These are phyloP conservation scores for Cyberlindnera xylosilytica DNA, from an alignment of 805 yeast species.

Conservation along the genomic window DNA sequence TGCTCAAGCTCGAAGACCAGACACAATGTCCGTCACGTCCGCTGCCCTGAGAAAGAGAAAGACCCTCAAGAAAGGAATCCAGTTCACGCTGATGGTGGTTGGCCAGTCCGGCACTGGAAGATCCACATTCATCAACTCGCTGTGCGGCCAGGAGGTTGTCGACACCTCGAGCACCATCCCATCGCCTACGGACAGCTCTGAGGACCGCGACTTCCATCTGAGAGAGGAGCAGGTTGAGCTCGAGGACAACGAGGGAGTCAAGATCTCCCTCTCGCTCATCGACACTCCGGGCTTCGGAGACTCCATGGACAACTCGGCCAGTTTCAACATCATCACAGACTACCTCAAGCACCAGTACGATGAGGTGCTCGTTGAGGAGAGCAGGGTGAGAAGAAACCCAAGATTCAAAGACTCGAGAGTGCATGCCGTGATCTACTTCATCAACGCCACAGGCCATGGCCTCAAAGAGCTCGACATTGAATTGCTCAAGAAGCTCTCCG, in stretches of 20 bases:
- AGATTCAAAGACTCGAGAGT: slow-evolving; percentile 82
- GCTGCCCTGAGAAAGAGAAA: slow-evolving; percentile 23
- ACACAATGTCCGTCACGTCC: too few species aligned
- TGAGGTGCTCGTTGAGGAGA: slow-evolving; percentile 76
- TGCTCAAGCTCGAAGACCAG: too few species aligned
- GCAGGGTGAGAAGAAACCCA: slow-evolving; percentile 80
- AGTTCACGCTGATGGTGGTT: slow-evolving; percentile 81
- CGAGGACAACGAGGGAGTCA: slow-evolving; percentile 83
- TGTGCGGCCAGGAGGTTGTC: slow-evolving; percentile 86
- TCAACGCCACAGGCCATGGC: slow-evolving; percentile 84
- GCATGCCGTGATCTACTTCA: slow-evolving; percentile 70
- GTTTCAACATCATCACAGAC: slow-evolving; percentile 70
- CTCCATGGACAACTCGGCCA: slow-evolving; percentile 62
- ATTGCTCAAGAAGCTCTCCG: slow-evolving; percentile 73
- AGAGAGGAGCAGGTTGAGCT: slow-evolving; percentile 81
- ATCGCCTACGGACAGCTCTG: slow-evolving; percentile 47
- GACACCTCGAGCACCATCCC: slow-evolving; percentile 62
- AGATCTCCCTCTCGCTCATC: slow-evolving; percentile 69
- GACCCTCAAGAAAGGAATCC: slow-evolving; percentile 77
- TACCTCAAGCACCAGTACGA: slow-evolving; percentile 80
- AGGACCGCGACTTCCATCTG: slow-evolving; percentile 54
- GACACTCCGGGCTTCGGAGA: slow-evolving; percentile 87
- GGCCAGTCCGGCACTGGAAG: slow-evolving; percentile 89
- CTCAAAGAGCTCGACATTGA: slow-evolving; percentile 73
- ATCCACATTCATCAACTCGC: slow-evolving; percentile 87